Base-by-base conservation (phyloP, 2,329 filamentous ascomycete genomes). In the Fusarium dlaminii region DNA sequence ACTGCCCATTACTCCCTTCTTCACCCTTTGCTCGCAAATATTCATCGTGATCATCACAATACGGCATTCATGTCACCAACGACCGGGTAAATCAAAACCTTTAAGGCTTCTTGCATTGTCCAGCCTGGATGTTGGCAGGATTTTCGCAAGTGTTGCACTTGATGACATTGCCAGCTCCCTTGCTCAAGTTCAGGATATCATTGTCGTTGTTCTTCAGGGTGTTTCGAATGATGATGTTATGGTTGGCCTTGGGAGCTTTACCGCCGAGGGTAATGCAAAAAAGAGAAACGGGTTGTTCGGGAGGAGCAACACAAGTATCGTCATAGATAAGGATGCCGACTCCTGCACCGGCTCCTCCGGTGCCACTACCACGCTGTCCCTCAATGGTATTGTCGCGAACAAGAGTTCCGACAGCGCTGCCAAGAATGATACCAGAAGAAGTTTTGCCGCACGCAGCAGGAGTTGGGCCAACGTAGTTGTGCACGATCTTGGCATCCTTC, bases 161-260 rank as follows among this genome's bases (percentile, higher is more conserved):
- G 24, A 78, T 49, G 13, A 80, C 37, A 51, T 81, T 82, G 34
- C 66, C 67, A 20, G 27, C 24, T 4, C 66, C 70, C 22, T 69
- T 51, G 12, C 78, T 70, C 3, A 63, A 62, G 11, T 74, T 70
- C 11, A 61, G 58, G 14, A 76, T 63, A 34, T 81, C 80, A 15
- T 74, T 59, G 34, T 79, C 77, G 45, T 82, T 82, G 2, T 79
- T 64, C 14, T 64, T 70, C 6, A 83, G 45, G 1, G 62, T 80
- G 37, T 83, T 83, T 10, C 72, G 72, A 15, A 72, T 70, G 24
- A 83, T 55, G 4, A 76, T 43, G 40, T 82, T 83, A 3, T 75
- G 73, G 1, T 27, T 72, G 1, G 81, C 73, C 18, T 80, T 65
- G 10, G 67, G 63, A 11, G 59, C 48, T n/a, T 55, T 63, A 8